These are phyloP conservation scores for Beauveria sp. DNA, from an alignment of 2,329 filamentous ascomycete species.

Conservation along the genomic window DNA sequence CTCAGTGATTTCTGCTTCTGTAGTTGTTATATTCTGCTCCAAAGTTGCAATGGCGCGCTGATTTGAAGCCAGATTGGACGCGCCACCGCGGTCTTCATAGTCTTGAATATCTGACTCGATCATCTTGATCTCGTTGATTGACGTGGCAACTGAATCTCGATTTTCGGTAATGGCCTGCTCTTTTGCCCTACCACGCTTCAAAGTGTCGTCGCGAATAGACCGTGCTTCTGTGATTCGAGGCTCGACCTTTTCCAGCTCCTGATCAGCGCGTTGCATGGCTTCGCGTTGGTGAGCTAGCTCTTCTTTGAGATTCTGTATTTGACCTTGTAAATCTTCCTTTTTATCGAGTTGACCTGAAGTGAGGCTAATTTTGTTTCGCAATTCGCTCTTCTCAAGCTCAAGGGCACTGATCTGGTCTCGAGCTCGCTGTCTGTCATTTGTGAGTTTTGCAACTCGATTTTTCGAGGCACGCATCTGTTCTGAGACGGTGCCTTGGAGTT, in stretches of 20 bases:
- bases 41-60: slow-evolving; percentile 61
- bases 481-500: slow-evolving; percentile 58
- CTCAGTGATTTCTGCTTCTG: slow-evolving; percentile 60
- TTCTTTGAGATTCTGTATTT: slow-evolving; percentile 66
- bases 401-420: slow-evolving; percentile 60
- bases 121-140: slow-evolving; percentile 67
- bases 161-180: slow-evolving; percentile 66
- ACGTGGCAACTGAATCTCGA: slow-evolving; percentile 64
- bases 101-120: slow-evolving; percentile 70
- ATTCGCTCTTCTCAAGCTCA: slow-evolving; percentile 71
- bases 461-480: slow-evolving; percentile 62
- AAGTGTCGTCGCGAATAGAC: slow-evolving; percentile 68
- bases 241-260: slow-evolving; percentile 64
- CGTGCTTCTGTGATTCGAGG: slow-evolving; percentile 72
- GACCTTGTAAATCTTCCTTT: slow-evolving; percentile 61
- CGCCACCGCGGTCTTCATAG: slow-evolving; percentile 71
- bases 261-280: slow-evolving; percentile 60
- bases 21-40: slow-evolving; percentile 54
- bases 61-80: slow-evolving; percentile 61
- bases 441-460: slow-evolving; percentile 56
- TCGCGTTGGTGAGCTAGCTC: slow-evolving; percentile 63
- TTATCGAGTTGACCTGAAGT: slow-evolving; percentile 72
- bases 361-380: slow-evolving; percentile 63
- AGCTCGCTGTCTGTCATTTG: slow-evolving; percentile 62
- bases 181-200: slow-evolving; percentile 60